Percentiles rank a stretch among this genome's conserved stretches.
phyloP scores from a whole-genome alignment of 805 yeast genomes.

The Jamesozyma jinghongensis region DNA sequence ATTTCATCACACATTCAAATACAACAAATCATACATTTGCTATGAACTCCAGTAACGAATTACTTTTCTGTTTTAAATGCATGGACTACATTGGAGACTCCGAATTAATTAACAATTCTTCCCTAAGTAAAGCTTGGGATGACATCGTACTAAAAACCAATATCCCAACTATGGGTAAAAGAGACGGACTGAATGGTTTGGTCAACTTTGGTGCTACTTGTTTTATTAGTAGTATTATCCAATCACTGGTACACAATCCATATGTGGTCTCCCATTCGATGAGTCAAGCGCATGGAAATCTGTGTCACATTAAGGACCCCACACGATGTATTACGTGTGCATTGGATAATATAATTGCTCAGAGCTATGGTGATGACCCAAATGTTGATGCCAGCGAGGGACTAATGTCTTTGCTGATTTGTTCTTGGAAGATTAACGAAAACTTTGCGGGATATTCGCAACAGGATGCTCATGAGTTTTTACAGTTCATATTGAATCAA shows the following conservation, averaged over 20 bases:
- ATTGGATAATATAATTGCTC: conserved; percentile 65
- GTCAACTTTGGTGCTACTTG: conserved; percentile 96
- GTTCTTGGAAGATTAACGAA: conserved; percentile 80
- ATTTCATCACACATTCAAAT: conserved; percentile 41
- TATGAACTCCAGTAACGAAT: conserved; percentile 59
- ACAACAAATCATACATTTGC: conserved; percentile 44
- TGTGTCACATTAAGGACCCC: conserved; percentile 23
- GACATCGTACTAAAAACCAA: conserved; percentile 14
- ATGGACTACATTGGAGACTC: conserved; percentile 59
- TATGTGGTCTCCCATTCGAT: conserved; percentile 69
- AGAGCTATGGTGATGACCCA: conserved; percentile 46
- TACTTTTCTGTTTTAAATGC: conserved; percentile 73
- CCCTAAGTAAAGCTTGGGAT: conserved; percentile 23
- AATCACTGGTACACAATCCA: conserved; percentile 85
- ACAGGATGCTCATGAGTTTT: conserved; percentile 97
- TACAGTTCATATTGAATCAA: conserved; percentile 85
- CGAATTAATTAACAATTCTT: conserved; percentile 18
- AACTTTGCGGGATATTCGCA: conserved; percentile 91
- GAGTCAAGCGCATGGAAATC: conserved; percentile 30
- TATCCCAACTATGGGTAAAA: conserved; percentile 36
- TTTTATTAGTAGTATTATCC: conserved; percentile 89
- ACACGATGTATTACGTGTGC: conserved; percentile 71
- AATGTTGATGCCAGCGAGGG: conserved; percentile 38
- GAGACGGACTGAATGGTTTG: conserved; percentile 79
- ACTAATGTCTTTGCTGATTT: conserved; percentile 66